Evolutionary conservation across 192 early-diverging fungal genomes (phyloP).

Genomic region (Gryganskiella cystojenkinii): DNA sequence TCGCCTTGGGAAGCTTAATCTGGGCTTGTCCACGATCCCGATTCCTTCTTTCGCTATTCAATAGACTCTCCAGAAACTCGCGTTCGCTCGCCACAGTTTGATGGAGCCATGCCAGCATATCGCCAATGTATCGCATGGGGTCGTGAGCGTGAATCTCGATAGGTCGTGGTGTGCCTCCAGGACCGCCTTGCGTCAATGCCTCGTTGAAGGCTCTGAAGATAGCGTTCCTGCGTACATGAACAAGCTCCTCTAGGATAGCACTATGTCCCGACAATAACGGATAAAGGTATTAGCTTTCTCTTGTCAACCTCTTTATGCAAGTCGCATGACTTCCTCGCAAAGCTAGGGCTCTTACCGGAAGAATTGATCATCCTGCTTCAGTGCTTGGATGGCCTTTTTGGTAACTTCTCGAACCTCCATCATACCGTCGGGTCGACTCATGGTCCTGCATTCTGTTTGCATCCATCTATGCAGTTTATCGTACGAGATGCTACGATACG

Average conservation of each 20-base stretch:
- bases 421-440: constrained; percentile 63
- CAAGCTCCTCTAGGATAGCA: constrained; percentile 78
- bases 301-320: neutral
- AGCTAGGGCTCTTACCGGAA: constrained; percentile 81
- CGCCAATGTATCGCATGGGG: constrained; percentile 90
- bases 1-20: constrained; percentile 42
- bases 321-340: too few species aligned
- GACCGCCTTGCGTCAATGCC: constrained; percentile 81
- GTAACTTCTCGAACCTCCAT: constrained; percentile 75
- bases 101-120: constrained; percentile 98
- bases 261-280: constrained; percentile 37
- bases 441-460: neutral
- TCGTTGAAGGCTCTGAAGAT: constrained; percentile 77
- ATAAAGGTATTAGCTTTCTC: neutral
- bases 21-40: constrained; percentile 36
- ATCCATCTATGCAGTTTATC: neutral
- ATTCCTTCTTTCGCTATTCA: constrained; percentile 54
- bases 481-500: constrained; percentile 71
- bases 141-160: constrained; percentile 96
- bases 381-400: constrained; percentile 70
- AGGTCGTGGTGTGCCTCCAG: constrained; percentile 81
- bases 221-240: constrained; percentile 71
- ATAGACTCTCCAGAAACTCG: constrained; percentile 86
- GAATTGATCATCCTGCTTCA: constrained; percentile 77
- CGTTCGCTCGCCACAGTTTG: constrained; percentile 88